Evolutionary conservation across 352 stramenopile genomes (phyloP), one percentile per base, ranked within the genome.

Genomic region (Phytophthora rubi): DNA sequence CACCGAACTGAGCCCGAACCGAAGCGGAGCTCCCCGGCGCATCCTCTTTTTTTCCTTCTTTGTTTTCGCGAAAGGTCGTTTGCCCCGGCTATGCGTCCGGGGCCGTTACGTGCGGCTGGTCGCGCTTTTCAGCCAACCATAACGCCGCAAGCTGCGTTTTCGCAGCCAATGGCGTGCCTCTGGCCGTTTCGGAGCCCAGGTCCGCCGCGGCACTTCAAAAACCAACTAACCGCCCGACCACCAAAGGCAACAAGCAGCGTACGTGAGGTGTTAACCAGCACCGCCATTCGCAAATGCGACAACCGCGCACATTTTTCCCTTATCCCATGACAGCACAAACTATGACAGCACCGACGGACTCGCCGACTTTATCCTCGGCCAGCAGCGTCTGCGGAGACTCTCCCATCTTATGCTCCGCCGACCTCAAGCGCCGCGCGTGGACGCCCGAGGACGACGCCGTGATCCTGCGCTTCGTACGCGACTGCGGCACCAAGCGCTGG

Each of bases 401-500:
- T 12, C 33, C 33, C 33, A 39, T 39, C 33, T 39, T 39, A 39
- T 39, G 33, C 33, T 2, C 33, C 33, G 8, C 33, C 8, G 8
- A 39, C n/a, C 79, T 85, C 62, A 83, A 87, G 52, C 85, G 87
- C 12, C 77, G 75, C 12, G 77, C 88, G 49, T 95, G 87, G 87
- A 91, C 70, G 13, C 30, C 62, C 4, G 79, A 80, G 21, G 90
- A 97, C 65, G 86, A 91, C 61, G 57, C 71, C 33, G 77, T 89
- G 44, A 92, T 93, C 70, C 60, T 92, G 21, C 66, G 77, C 60
- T 92, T 97, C 55, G 90, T 97, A 5, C 61, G 64, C 15, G 70
- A 86, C 3, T 86, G 83, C 72, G 90, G 90, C 57, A 91, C 82
- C 13, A 96, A 94, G 73, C 76, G 83, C 58, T 99, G 97, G 97